Evolutionary conservation across 2,329 filamentous ascomycete genomes (phyloP), one percentile per base, ranked within the genome.

Genomic region (Pseudocercospora crystallina): DNA sequence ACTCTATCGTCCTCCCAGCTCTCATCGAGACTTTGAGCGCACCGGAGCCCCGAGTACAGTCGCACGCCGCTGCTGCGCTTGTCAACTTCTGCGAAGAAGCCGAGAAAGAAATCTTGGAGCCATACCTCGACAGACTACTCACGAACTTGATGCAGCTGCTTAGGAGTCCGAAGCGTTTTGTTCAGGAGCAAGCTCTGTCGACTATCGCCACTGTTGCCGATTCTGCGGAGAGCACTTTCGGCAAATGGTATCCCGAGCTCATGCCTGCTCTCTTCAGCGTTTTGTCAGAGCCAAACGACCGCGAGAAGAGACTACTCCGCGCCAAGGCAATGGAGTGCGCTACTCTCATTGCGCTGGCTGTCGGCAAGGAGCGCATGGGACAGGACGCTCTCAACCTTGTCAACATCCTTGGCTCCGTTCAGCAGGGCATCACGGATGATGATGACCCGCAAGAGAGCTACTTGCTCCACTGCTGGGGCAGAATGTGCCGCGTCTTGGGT

Each of bases 321-420:
- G 94, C 94, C 43, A 99, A 99, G 77, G 94, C 94, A 2, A 99
- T 99, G 94, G 94, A 99, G 73, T 99, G 94, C 67, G 92, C 94
- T 13, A 99, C 94, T 7, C 77, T 99, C 37, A 99, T 99, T 65
- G 90, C 94, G 30, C 77, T 99, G 47, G 94, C 94, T 29, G 94
- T 99, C 54, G 94, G 94, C 45, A 94, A 95, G 71, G 89, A 95
- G 62, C 87, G 89, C 56, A 90, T 99, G 71, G 91, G 89, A 8
- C 80, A 82, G 58, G 92, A 99, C 72, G 91, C 92, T 3, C 80
- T 94, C 73, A 87, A 84, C 36, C 78, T 99, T 35, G 92, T 97
- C 14, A 85, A 95, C 63, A 80, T 96, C 15, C 80, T 99, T 45
- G 91, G 88, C 45, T 84, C 82, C 56, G 95, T 97, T 49, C 94